Conservation (phyloP, 306 rosid genomes). For the Cicer bijugum region DNA sequence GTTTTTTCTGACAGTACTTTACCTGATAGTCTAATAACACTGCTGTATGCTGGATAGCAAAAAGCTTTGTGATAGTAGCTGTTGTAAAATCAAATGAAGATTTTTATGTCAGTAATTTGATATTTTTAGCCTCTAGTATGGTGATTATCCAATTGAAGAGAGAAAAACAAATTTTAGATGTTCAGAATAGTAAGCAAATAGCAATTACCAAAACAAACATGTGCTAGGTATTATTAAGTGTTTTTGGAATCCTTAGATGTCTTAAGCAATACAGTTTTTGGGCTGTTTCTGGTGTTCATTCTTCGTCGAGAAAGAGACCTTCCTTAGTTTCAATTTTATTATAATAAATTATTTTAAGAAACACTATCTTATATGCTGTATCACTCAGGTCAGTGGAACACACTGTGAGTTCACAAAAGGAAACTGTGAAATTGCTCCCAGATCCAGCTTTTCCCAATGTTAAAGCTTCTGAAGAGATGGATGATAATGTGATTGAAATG, state of each 20-base stretch:
- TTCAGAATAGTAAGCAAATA: slow-evolving; percentile 29
- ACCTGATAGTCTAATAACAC: slow-evolving; percentile 6
- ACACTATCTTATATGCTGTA: slow-evolving; percentile 33
- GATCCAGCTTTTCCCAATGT: slow-evolving; percentile 48
- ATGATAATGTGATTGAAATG: slow-evolving; percentile 52
- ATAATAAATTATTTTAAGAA: slow-evolving; percentile 8
- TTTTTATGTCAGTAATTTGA: slow-evolving; percentile 17
- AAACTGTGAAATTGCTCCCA: slow-evolving; percentile 44
- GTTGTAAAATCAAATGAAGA: neutral
- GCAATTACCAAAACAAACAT: slow-evolving; percentile 15
- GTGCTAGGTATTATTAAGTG: slow-evolving; percentile 31
- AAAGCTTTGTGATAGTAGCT: neutral
- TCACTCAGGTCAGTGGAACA: slow-evolving; percentile 57
- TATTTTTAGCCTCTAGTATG: slow-evolving; percentile 12
- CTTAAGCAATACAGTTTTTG: slow-evolving; percentile 18
- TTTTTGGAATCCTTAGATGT: slow-evolving; percentile 29
- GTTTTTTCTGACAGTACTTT: slow-evolving; percentile 35
- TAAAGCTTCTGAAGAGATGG: slow-evolving; percentile 45
- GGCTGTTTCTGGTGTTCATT: slow-evolving; percentile 31
- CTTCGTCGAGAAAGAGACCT: slow-evolving; percentile 22
- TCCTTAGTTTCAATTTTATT: slow-evolving; percentile 36
- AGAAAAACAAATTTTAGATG: slow-evolving; percentile 24
- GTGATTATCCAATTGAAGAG: slow-evolving; percentile 32
- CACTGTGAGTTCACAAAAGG: slow-evolving; percentile 45
- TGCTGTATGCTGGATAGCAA: slow-evolving; percentile 25